Evolutionary conservation across 805 yeast species (phyloP).

Genomic region (Metschnikowia corniflorae): DNA sequence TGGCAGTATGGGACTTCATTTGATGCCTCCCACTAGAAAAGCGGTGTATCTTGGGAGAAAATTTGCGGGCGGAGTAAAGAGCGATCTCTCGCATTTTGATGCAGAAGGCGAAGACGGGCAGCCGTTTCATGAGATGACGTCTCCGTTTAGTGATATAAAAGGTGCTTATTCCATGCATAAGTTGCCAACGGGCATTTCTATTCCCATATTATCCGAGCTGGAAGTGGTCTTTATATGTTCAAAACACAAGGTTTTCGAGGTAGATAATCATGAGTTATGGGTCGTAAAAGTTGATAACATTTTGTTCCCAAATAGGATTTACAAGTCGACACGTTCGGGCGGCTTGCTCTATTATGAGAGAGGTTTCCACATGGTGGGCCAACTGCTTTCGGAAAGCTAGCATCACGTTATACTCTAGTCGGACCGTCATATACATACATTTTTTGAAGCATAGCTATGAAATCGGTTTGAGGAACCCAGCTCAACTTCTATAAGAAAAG

Average conservation of each 20-base stretch:
- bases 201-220: slow-evolving; percentile 57
- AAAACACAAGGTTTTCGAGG: slow-evolving; percentile 47
- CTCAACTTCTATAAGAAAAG: slow-evolving; percentile 1
- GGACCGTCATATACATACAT: too few relatives aligned
- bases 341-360: slow-evolving; percentile 67
- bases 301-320: slow-evolving; percentile 22
- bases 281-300: slow-evolving; percentile 71
- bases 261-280: slow-evolving; percentile 91
- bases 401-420: too few relatives aligned
- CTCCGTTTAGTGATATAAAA: slow-evolving; percentile 47
- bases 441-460: too few relatives aligned
- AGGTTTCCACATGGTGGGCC: slow-evolving; percentile 48
- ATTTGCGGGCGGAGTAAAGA: slow-evolving; percentile 58
- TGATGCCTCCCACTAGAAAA: slow-evolving; percentile 57
- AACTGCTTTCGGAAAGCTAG: slow-evolving; percentile 23
- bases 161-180: slow-evolving; percentile 24
- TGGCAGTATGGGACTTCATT: slow-evolving; percentile 63
- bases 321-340: slow-evolving; percentile 38
- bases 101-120: slow-evolving; percentile 27
- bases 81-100: slow-evolving; percentile 23
- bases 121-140: slow-evolving; percentile 42
- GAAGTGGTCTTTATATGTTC: slow-evolving; percentile 64
- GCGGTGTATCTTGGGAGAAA: slow-evolving; percentile 60
- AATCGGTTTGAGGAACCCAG: too few relatives aligned
- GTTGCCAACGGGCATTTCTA: slow-evolving; percentile 22